Evolutionary conservation across 2,329 filamentous ascomycete genomes (phyloP).

Genomic region (Fusarium pseudonygamai): DNA sequence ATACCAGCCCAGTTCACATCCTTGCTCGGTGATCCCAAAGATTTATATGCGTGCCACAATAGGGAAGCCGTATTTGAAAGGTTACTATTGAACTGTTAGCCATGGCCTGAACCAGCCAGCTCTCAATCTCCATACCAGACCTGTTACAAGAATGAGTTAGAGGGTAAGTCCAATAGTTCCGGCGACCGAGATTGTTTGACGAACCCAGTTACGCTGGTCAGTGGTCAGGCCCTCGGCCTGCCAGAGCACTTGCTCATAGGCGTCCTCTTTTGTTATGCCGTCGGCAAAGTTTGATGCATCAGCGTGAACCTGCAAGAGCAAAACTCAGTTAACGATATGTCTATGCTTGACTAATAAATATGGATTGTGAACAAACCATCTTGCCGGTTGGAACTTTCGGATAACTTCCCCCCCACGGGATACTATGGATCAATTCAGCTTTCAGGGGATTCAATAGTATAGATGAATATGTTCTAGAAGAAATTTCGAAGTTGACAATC

Average conservation of each 20-base stretch:
- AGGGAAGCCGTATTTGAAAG: conserved; percentile 79
- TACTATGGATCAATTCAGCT: background rate
- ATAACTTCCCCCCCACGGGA: background rate
- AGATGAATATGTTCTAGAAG: conserved; percentile 8
- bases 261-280: conserved; percentile 74
- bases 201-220: conserved; percentile 82
- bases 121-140: conserved; percentile 39
- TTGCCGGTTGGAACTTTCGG: background rate
- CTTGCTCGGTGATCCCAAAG: conserved; percentile 70
- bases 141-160: conserved; percentile 17
- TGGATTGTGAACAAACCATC: conserved; percentile 21
- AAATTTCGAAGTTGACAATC: conserved; percentile 18
- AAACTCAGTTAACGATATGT: background rate
- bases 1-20: conserved; percentile 81
- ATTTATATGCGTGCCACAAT: conserved; percentile 82
- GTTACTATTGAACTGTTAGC: conserved; percentile 64
- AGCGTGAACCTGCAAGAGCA: conserved; percentile 71
- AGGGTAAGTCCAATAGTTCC: conserved; percentile 25
- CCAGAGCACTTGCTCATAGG: conserved; percentile 77
- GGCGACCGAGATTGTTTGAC: conserved; percentile 34
- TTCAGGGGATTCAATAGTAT: background rate
- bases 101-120: too few relatives aligned
- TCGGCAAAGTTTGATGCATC: conserved; percentile 78
- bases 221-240: conserved; percentile 76
- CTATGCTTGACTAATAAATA: background rate